Conservation (phyloP, 352 stramenopile genomes). For the Phytopythium kandeliae region DNA sequence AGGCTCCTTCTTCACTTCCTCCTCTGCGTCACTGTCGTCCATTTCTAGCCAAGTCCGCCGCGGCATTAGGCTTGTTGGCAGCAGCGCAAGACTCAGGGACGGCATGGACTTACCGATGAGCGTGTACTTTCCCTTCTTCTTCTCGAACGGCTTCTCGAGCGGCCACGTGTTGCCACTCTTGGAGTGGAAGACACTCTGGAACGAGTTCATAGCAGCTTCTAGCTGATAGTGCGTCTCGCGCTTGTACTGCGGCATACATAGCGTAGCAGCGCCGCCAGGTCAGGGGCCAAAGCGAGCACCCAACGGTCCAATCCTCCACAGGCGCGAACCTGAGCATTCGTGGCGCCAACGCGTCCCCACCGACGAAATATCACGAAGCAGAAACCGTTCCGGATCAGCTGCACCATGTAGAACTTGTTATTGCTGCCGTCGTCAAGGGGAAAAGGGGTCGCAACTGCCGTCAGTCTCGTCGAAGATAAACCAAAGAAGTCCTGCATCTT, state of each 20-base stretch:
- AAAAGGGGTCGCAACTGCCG: too few species aligned
- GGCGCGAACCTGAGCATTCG: conserved; percentile 32
- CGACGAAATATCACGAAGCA: conserved; percentile 54
- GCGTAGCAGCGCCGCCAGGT: too few species aligned
- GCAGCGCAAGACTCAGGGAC: not conserved
- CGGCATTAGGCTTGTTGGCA: not conserved
- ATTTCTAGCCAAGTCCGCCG: not conserved
- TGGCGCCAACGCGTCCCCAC: conserved; percentile 60
- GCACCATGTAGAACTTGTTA: conserved; percentile 78
- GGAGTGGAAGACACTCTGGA: conserved; percentile 39
- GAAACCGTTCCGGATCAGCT: conserved; percentile 43
- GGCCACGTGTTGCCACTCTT: conserved; percentile 69
- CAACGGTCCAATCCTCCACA: not conserved
- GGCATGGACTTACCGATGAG: conserved; percentile 33
- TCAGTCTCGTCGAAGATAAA: too few species aligned
- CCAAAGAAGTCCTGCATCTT: too few species aligned
- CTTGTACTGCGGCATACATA: not conserved
- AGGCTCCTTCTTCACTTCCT: not conserved
- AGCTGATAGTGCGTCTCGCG: not conserved
- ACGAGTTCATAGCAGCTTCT: conserved; percentile 23
- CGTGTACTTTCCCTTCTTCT: conserved; percentile 54
- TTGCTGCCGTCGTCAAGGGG: conserved; percentile 21
- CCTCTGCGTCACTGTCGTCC: not conserved
- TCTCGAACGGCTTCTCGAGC: conserved; percentile 29
- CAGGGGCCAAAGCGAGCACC: not conserved